These are phyloP conservation scores for Chaetomium cochliodes DNA, from an alignment of 495 filamentous ascomycete species.

Conservation along the genomic window DNA sequence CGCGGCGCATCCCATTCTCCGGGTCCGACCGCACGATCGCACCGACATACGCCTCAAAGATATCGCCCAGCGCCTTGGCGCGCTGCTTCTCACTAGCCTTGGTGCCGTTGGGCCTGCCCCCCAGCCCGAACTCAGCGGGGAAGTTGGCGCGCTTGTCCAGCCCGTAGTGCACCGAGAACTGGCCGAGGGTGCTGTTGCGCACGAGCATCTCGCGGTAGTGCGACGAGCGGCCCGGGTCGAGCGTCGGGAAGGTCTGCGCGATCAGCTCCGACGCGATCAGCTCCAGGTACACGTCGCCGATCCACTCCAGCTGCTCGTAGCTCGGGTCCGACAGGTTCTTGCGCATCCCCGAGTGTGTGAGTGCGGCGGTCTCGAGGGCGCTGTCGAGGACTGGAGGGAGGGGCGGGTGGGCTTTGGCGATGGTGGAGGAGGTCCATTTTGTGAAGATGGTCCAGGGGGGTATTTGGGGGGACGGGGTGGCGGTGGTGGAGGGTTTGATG, in stretches of 20 bases:
- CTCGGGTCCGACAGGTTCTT: constrained; percentile 38
- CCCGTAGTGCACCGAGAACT: constrained; percentile 63
- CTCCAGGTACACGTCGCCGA: constrained; percentile 75
- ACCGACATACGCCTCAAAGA: constrained; percentile 87
- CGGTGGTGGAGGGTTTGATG: constrained; percentile 6
- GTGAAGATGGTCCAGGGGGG: constrained; percentile 23
- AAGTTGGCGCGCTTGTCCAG: constrained; percentile 60
- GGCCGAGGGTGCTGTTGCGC: constrained; percentile 72
- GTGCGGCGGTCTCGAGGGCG: constrained; percentile 58
- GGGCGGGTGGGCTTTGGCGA: constrained; percentile 46
- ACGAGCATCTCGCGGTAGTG: constrained; percentile 68
- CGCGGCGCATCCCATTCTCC: constrained; percentile 56
- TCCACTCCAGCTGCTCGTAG: constrained; percentile 72
- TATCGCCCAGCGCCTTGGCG: constrained; percentile 71
- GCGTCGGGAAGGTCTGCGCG: constrained; percentile 58
- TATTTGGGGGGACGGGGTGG: constrained; percentile 8
- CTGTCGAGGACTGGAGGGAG: constrained; percentile 60
- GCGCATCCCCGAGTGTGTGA: constrained; percentile 60
- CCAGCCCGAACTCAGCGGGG: constrained; percentile 44
- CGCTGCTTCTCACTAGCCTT: constrained; percentile 50
- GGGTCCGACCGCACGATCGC: constrained; percentile 67
- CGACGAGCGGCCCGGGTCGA: constrained; percentile 58
- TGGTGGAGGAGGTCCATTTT: constrained; percentile 45
- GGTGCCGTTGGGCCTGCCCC: constrained; percentile 35
- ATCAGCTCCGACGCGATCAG: constrained; percentile 65